Percentiles rank a stretch among this genome's conserved stretches.
These are phyloP conservation scores for Colletotrichum filicis DNA, from an alignment of 2,329 filamentous ascomycete species.

Conservation along the genomic window DNA sequence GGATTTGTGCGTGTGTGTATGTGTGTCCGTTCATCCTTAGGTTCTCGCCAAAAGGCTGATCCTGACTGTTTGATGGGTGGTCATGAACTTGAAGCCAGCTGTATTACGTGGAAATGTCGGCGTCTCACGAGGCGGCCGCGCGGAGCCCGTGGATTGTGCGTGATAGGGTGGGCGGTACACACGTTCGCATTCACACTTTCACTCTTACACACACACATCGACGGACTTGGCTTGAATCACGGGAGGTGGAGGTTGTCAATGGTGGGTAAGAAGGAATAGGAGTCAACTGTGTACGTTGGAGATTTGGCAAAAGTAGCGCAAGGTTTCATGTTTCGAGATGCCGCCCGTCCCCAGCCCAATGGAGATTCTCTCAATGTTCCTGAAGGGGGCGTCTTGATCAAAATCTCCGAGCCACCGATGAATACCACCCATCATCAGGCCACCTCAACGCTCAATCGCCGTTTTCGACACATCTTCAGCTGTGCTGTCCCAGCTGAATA, in stretches of 20 bases:
- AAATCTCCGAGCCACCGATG: neutral
- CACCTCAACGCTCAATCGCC: neutral
- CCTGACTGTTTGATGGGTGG: neutral
- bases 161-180: neutral
- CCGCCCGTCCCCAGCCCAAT: neutral
- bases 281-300: neutral
- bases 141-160: neutral
- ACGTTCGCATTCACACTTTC: no score
- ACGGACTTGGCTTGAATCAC: neutral
- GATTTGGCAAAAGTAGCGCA: neutral
- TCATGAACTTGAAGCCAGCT: neutral
- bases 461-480: neutral
- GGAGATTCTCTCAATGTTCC: slow-evolving; percentile 2
- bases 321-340: slow-evolving; percentile 15
- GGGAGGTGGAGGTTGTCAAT: neutral
- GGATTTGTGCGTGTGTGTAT: no score
- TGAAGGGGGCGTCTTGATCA: neutral
- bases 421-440: neutral
- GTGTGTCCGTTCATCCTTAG: neutral
- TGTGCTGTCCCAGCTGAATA: neutral
- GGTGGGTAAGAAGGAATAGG: neutral
- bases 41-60: neutral
- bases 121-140: slow-evolving; percentile 15
- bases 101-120: slow-evolving; percentile 3
- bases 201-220: neutral